Base-by-base conservation (phyloP, 2,329 filamentous ascomycete species). In the Cryphonectria carpinicola region DNA sequence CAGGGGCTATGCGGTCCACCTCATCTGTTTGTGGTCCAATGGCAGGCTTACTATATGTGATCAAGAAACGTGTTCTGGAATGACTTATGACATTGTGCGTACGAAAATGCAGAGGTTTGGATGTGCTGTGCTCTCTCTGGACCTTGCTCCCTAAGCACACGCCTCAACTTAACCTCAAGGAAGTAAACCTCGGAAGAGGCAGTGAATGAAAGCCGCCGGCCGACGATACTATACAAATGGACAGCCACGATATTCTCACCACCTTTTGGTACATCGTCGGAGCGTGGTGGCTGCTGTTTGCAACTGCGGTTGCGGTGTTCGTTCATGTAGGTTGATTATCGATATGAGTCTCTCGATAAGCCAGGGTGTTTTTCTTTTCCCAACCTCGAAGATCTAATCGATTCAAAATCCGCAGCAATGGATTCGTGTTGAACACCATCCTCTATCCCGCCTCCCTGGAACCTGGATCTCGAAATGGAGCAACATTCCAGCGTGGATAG, bases 401-500 rank as follows among this genome's bases (percentile, higher is more conserved):
- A 8, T 11, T 39, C 14, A 41, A 35, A 32, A 56, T 17, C n/a
- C 10, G 14, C 28, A 70, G 69, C 41, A 65, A 67, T 68, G 65
- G 69, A 46, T 68, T 22, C 69, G 65, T n/a, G 52, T 64, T 62
- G 63, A 49, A 19, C 61, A 61, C 6, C 25, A 65, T n/a, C 74
- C 75, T 22, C 35, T 77, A 11, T 73, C 74, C 19, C 73, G 65
- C 19, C 6, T 77, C 4, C 75, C 75, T 2, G 75, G 76, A 6
- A 74, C 76, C n/a, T 75, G 74, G 74, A 76, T 77, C 67, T 76
- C 75, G 2, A 74, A 73, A 65, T 78, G 74, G 74, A 77, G 74
- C 19, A 68, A 71, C 6, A 32, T 66, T 13, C 70, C 74, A 22
- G 35, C 70, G 3, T 73, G 71, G 54, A 71, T 74, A 41, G 65